Conservation (phyloP, 441 rosid species). For the Geranium incanum region DNA sequence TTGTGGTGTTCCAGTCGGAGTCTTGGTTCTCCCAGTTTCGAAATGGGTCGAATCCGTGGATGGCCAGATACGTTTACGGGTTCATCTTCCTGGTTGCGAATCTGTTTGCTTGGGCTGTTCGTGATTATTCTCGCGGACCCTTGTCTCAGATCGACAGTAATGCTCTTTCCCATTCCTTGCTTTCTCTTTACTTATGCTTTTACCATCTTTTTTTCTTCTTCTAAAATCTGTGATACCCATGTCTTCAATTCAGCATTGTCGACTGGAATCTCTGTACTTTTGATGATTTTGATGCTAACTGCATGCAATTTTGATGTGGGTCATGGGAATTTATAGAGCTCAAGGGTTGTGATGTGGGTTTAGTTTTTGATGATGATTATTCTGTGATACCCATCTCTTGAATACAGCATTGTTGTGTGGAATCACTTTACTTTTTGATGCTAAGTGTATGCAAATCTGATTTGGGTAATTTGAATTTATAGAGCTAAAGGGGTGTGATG, state of each 20-base stretch:
- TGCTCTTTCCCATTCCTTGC: not conserved
- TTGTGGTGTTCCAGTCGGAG: conserved; percentile 28
- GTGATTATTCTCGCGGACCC: conserved; percentile 68
- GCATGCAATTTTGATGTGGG: not conserved
- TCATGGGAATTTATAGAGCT: conserved; percentile 39
- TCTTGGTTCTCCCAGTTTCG: conserved; percentile 79
- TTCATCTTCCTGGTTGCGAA: conserved; percentile 71
- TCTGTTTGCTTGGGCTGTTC: conserved; percentile 80
- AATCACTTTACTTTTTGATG: conserved; percentile 4
- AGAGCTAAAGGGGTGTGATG: conserved; percentile 64
- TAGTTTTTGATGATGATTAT: conserved; percentile 35
- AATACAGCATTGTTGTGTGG: not conserved
- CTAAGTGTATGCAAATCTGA: not conserved
- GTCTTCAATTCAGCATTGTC: not conserved
- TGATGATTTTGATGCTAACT: conserved; percentile 10
- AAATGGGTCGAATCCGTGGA: conserved; percentile 83
- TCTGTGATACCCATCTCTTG: not conserved
- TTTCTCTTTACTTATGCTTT: not conserved
- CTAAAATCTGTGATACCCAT: not conserved
- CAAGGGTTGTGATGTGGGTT: conserved; percentile 30
- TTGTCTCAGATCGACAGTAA: conserved; percentile 63
- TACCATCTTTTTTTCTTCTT: too few species aligned
- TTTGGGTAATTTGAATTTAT: conserved; percentile 20
- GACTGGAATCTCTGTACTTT: not conserved
- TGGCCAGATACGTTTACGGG: conserved; percentile 84